These are phyloP conservation scores for Rubia tinctorum DNA, from an alignment of 305 asterid species.

Conservation along the genomic window DNA sequence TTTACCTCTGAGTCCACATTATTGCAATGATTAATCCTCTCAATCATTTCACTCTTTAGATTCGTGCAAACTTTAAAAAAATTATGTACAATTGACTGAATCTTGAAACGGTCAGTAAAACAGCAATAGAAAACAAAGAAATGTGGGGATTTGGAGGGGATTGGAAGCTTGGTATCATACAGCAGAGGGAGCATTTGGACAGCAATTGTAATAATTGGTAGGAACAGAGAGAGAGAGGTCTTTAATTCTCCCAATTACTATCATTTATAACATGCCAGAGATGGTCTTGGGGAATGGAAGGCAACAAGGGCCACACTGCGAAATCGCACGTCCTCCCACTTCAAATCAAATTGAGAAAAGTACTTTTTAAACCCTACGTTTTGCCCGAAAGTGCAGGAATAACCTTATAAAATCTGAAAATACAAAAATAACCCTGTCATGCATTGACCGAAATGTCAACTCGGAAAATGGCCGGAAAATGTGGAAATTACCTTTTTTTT, in stretches of 20 bases:
- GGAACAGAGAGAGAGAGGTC: neutral
- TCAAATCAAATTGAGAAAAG: too few species aligned
- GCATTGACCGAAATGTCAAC: too few species aligned
- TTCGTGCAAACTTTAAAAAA: neutral
- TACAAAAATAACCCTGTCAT: too few species aligned
- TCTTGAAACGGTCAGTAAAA: neutral
- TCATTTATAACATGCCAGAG: neutral
- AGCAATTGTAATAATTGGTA: neutral
- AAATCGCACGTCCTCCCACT: too few species aligned
- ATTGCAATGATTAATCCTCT: too few species aligned
- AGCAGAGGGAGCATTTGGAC: neutral
- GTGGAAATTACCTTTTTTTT: too few species aligned
- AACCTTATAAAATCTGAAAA: too few species aligned
- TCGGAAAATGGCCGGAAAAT: too few species aligned
- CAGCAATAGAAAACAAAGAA: conserved; percentile 1
- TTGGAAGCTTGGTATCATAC: conserved; percentile 12
- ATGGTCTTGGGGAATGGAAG: neutral
- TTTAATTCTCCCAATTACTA: neutral
- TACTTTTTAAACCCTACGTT: too few species aligned
- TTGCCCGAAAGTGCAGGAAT: too few species aligned
- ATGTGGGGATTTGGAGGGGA: neutral
- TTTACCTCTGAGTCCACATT: too few species aligned
- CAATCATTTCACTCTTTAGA: too few species aligned
- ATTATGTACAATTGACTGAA: neutral
- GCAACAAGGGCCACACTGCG: neutral